phyloP scores from a whole-genome alignment of 176 grass and related monocot species.

The Aegilops longissima region DNA sequence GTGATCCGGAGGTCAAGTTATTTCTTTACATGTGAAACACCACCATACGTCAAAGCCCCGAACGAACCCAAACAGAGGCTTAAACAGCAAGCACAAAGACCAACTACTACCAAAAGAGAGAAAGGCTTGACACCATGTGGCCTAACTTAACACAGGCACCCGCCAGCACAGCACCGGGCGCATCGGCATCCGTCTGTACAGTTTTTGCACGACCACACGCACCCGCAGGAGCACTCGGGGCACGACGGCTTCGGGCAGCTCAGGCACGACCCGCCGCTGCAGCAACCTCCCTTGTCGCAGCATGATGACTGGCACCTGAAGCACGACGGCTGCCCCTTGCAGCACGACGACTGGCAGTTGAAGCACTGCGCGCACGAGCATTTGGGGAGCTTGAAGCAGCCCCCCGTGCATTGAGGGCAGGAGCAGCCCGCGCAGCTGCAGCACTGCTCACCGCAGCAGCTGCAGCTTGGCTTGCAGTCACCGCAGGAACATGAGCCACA shows the following conservation, averaged over 20 bases:
- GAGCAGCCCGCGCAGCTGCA: neutral
- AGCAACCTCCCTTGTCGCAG: slow-evolving; percentile 33
- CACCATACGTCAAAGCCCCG: neutral
- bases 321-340: slow-evolving; percentile 37
- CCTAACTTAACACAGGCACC: slow-evolving; percentile 57
- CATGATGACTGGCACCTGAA: slow-evolving; percentile 52
- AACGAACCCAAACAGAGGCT: neutral
- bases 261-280: slow-evolving; percentile 30
- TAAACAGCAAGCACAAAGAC: neutral
- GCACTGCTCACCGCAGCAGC: neutral
- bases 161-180: slow-evolving; percentile 48
- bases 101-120: neutral
- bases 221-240: slow-evolving; percentile 83
- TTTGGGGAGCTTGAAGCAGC: slow-evolving; percentile 24
- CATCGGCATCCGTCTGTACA: slow-evolving; percentile 52
- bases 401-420: neutral
- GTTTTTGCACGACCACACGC: slow-evolving; percentile 73
- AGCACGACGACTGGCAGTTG: slow-evolving; percentile 41
- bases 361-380: slow-evolving; percentile 2
- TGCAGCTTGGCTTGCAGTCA: slow-evolving; percentile 27
- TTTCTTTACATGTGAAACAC: slow-evolving; percentile 28
- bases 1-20: neutral
- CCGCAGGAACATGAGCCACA: slow-evolving; percentile 34
- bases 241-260: slow-evolving; percentile 38
- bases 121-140: no score